Evolutionary conservation across 2,329 filamentous ascomycete species (phyloP).

Genomic region (Fonsecaea nubica): DNA sequence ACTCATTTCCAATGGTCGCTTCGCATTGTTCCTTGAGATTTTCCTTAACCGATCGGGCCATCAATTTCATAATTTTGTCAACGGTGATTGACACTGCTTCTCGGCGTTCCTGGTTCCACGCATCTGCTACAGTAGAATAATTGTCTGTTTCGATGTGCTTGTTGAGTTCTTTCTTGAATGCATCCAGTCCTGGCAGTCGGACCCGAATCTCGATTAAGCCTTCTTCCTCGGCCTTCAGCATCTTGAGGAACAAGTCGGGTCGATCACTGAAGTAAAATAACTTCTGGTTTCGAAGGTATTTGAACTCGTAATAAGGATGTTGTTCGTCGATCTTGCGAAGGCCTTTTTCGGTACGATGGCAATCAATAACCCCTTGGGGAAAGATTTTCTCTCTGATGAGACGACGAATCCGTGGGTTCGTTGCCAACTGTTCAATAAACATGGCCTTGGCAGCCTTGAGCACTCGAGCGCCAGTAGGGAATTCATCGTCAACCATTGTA

Average conservation of each 20-base stretch:
- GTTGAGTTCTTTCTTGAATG: conserved; percentile 78
- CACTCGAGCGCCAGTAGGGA: conserved; percentile 76
- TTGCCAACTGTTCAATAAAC: conserved; percentile 88
- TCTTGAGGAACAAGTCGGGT: conserved; percentile 91
- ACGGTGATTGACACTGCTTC: conserved; percentile 85
- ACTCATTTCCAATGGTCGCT: conserved; percentile 84
- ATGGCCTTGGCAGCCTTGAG: conserved; percentile 81
- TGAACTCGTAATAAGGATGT: conserved; percentile 96
- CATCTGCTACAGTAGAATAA: conserved; percentile 90
- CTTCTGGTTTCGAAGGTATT: conserved; percentile 90
- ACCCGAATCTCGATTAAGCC: conserved; percentile 87
- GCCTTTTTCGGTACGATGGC: conserved; percentile 90
- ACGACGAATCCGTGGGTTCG: conserved; percentile 87
- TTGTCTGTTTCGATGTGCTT: conserved; percentile 91
- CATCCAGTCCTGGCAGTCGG: conserved; percentile 74
- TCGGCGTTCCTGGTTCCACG: conserved; percentile 88
- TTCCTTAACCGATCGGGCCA: conserved; percentile 92
- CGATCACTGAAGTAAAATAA: conserved; percentile 79
- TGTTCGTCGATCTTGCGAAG: conserved; percentile 91
- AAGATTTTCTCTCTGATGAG: conserved; percentile 85
- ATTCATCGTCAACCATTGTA: conserved; percentile 72
- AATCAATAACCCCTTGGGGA: conserved; percentile 81
- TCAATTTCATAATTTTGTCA: conserved; percentile 78
- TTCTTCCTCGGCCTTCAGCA: conserved; percentile 96
- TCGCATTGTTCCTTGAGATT: conserved; percentile 92